Percentiles rank a stretch among this genome's conserved stretches.
Evolutionary conservation across 2,329 filamentous ascomycete genomes (phyloP).

Genomic region (Diaporthe destruens): DNA sequence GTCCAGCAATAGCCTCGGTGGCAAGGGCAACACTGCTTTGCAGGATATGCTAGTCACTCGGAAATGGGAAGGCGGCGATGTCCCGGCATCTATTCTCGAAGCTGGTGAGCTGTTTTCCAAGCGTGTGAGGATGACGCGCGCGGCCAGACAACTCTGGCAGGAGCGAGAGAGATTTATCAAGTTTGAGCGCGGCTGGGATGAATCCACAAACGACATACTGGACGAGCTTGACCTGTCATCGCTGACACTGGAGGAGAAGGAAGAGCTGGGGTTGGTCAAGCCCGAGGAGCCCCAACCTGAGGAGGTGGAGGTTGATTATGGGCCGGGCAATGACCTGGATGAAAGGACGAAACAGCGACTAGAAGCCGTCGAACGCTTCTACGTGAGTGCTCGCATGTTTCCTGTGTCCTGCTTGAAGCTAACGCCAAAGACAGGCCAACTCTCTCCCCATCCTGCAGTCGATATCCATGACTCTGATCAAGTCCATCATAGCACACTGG

Average conservation of each 20-base stretch:
- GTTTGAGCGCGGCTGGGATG: constrained; percentile 90
- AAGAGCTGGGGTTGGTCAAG: constrained; percentile 62
- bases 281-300: constrained; percentile 52
- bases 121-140: constrained; percentile 90
- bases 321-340: constrained; percentile 63
- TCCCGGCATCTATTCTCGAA: constrained; percentile 94
- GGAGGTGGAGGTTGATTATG: constrained; percentile 62
- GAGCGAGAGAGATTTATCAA: constrained; percentile 92
- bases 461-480: constrained; percentile 90
- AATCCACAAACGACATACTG: constrained; percentile 58
- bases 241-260: constrained; percentile 57
- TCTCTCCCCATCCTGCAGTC: constrained; percentile 91
- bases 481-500: constrained; percentile 88
- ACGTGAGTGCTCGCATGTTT: constrained; percentile 70
- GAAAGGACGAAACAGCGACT: constrained; percentile 74
- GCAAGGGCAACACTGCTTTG: constrained; percentile 84
- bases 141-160: constrained; percentile 94
- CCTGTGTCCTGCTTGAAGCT: constrained; percentile 43
- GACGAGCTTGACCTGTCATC: constrained; percentile 55
- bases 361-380: constrained; percentile 83
- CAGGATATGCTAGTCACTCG: constrained; percentile 85
- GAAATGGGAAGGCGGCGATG: constrained; percentile 92
- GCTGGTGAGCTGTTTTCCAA: constrained; percentile 92
- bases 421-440: constrained; percentile 66
- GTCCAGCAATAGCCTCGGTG: constrained; percentile 88